Evolutionary conservation across 331 rosid species (phyloP).

Genomic region (Rhamnella rubrinervis): DNA sequence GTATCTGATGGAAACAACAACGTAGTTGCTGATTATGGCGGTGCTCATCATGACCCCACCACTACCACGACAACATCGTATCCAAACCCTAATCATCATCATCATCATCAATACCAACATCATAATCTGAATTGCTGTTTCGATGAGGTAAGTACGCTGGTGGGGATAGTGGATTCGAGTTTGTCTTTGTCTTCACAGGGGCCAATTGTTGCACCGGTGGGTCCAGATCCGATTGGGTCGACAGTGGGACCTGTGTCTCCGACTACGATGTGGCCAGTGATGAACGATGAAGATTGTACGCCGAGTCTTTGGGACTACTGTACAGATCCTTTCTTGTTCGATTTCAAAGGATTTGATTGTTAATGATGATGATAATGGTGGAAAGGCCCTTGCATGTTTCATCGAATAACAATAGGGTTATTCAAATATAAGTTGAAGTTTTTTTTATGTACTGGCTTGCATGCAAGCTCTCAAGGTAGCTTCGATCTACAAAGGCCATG

Average conservation of each 20-base stretch:
- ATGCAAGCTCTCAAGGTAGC: neutral
- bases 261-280: conserved; percentile 54
- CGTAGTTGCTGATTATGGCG: neutral
- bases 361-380: neutral
- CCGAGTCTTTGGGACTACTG: conserved; percentile 71
- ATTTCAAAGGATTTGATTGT: conserved; percentile 43
- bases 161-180: conserved; percentile 33
- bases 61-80: conserved; percentile 25
- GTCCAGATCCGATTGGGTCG: conserved; percentile 43
- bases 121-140: conserved; percentile 10
- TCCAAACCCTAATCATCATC: neutral
- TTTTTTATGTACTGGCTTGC: neutral
- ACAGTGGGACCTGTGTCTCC: conserved; percentile 48
- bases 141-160: conserved; percentile 28
- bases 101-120: conserved; percentile 14
- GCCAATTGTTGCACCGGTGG: conserved; percentile 30
- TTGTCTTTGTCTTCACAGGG: conserved; percentile 26
- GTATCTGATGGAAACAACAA: conserved; percentile 1
- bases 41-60: neutral
- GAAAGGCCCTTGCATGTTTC: neutral
- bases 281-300: conserved; percentile 47
- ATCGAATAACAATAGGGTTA: neutral
- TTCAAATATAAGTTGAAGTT: neutral
- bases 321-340: conserved; percentile 60
- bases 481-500: too few species aligned